A percentile compares a stretch with the other conserved stretches of the same genome.
These are phyloP conservation scores for Mycena vulgaris DNA, from an alignment of 768 basidiomycete genomes.

Conservation along the genomic window DNA sequence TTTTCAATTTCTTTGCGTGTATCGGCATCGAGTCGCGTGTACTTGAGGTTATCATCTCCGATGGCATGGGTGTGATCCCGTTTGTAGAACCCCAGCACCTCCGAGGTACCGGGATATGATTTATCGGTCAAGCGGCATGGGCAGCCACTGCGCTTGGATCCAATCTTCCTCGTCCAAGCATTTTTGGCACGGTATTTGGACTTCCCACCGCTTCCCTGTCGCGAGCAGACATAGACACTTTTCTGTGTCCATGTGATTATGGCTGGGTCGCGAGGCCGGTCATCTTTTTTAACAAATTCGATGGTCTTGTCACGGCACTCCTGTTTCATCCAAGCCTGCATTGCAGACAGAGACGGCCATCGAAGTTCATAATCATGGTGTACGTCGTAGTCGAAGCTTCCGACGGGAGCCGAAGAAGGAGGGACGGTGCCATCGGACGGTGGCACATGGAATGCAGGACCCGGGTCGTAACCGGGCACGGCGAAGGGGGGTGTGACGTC, in stretches of 20 bases:
- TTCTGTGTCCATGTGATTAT: neutral
- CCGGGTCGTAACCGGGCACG: neutral
- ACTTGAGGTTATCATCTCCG: neutral
- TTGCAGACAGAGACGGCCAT: slow-evolving; percentile 5
- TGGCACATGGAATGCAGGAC: neutral
- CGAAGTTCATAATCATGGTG: neutral
- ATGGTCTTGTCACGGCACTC: slow-evolving; percentile 5
- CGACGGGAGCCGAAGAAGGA: neutral
- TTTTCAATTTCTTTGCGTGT: neutral
- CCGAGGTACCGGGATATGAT: slow-evolving; percentile 1
- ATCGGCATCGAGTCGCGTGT: neutral
- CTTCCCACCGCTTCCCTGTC: slow-evolving; percentile 9
- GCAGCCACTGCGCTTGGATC: neutral
- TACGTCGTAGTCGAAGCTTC: no score
- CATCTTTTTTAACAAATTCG: slow-evolving; percentile 3
- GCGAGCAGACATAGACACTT: neutral
- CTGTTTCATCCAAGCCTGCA: neutral
- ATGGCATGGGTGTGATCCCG: neutral
- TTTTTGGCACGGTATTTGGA: slow-evolving; percentile 2
- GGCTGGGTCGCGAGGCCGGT: neutral
- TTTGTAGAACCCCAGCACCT: slow-evolving; percentile 1
- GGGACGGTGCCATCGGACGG: neutral
- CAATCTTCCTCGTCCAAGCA: neutral
- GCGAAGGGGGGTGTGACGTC: no score
- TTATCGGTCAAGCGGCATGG: neutral